These are phyloP conservation scores for Pseudonectria buxi DNA, from an alignment of 2,329 filamentous ascomycete genomes.

Conservation along the genomic window DNA sequence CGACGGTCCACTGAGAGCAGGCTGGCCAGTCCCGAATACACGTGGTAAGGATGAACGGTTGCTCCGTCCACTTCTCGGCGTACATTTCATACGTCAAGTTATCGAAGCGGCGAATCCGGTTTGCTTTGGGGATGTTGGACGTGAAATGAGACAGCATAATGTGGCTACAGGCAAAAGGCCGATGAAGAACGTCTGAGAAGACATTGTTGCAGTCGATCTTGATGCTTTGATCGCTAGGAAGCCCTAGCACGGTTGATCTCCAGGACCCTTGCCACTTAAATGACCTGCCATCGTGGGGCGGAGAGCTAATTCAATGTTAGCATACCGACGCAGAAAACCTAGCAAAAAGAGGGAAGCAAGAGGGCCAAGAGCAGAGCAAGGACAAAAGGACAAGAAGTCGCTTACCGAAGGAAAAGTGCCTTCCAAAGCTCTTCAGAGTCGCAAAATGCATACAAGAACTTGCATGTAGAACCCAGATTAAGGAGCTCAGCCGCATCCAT, in stretches of 20 bases:
- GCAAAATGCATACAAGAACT: constrained; percentile 79
- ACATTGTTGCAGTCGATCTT: constrained; percentile 67
- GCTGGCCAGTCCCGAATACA: constrained; percentile 79
- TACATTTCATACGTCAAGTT: constrained; percentile 70
- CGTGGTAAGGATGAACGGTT: constrained; percentile 78
- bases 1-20: constrained; percentile 65
- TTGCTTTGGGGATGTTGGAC: constrained; percentile 62
- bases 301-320: constrained; percentile 20
- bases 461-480: constrained; percentile 69
- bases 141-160: constrained; percentile 61
- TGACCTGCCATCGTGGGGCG: constrained; percentile 24
- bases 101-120: constrained; percentile 64
- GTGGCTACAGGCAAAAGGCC: constrained; percentile 84
- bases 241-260: constrained; percentile 68
- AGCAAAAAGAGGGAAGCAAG: neutral
- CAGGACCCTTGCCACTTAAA: constrained; percentile 71
- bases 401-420: constrained; percentile 75
- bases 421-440: constrained; percentile 87
- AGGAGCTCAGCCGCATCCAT: constrained; percentile 59
- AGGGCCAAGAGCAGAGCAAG: neutral
- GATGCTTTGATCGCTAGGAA: constrained; percentile 44
- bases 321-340: constrained; percentile 3
- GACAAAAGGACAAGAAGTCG: no score
- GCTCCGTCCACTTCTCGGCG: constrained; percentile 65
- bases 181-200: constrained; percentile 84